Evolutionary conservation across 192 early-diverging fungal species (phyloP).

Genomic region (Backusella mclennaniae): DNA sequence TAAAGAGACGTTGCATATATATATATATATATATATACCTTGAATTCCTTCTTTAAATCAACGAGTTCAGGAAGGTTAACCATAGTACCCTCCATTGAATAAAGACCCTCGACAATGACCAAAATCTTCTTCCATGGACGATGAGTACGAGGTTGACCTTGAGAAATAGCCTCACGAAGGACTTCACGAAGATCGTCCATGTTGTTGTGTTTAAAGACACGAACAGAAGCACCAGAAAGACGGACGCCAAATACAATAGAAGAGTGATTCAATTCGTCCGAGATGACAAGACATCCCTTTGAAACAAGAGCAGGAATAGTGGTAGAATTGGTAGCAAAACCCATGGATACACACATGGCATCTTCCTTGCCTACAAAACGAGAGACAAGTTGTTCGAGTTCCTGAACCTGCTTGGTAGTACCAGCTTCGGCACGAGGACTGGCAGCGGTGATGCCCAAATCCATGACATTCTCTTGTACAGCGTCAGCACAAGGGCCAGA

Average conservation of each 20-base stretch:
- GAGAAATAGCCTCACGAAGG: conserved; percentile 83
- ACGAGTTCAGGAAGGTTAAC: conserved; percentile 85
- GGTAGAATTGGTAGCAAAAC: conserved; percentile 96
- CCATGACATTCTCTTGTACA: conserved; percentile 73
- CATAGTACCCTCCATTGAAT: conserved; percentile 95
- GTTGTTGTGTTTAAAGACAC: conserved; percentile 95
- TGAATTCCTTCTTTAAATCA: conserved; percentile 87
- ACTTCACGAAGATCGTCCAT: conserved; percentile 73
- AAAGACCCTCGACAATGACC: conserved; percentile 93
- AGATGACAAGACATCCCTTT: conserved; percentile 88
- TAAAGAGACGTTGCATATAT: background rate
- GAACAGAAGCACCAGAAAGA: conserved; percentile 85
- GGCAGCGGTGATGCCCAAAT: conserved; percentile 69
- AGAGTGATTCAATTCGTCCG: conserved; percentile 95
- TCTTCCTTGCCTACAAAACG: conserved; percentile 87
- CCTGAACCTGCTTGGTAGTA: conserved; percentile 61
- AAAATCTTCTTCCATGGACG: conserved; percentile 99
- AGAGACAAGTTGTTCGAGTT: conserved; percentile 85
- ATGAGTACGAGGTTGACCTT: conserved; percentile 97
- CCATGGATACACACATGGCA: conserved; percentile 91
- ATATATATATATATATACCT: conserved; percentile 42
- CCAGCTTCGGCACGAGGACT: conserved; percentile 76
- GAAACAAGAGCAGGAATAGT: conserved; percentile 86
- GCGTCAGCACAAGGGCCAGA: conserved; percentile 93
- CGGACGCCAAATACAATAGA: conserved; percentile 94